Base-by-base conservation (phyloP, 2,329 filamentous ascomycete species). In the Dothistroma pini region DNA sequence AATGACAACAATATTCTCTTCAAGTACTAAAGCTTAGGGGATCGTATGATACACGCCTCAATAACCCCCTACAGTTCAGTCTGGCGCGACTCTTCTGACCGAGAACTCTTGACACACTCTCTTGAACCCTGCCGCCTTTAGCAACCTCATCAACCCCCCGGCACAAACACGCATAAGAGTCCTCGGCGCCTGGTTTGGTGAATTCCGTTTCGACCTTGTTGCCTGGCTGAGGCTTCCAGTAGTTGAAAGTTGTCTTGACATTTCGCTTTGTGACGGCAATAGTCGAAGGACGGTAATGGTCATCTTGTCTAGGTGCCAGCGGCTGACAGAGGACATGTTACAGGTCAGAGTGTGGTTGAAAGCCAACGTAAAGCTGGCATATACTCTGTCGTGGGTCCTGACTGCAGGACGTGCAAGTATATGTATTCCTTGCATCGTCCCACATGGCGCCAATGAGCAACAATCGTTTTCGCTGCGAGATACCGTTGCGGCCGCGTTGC, bases 161-260 rank as follows among this genome's bases (percentile, higher is more conserved):
- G 25, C 6, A 29, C 25, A 29, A 6, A 29, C 25, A 6, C 25
- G 25, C 34, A 16, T 10, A 57, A 11, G 31, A 6, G 9, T 31
- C 29, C 25, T 58, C 55, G 14, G 54, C 59, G 16, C 55, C 59
- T 14, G 59, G 54, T 38, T 61, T 54, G 2, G 48, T 57, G 34
- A 57, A 58, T 35, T 58, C 59, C 10, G 31, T 61, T 9, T 21
- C 29, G 8, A 56, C 25, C 5, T 6, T 14, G n/a, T 61, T 58
- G 35, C 50, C 54, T 25, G 31, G 21, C 12, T 25, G 41, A 32
- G 51, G 51, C 16, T 53, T 34, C 25, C 2, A 35, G 29, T 56
- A 60, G 34, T 52, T 56, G 19, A 60, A 29, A 29, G 35, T 34
- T 12, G 58, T 53, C 22, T 51, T 19, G 10, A 56, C 58, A 11